Evolutionary conservation across 2,329 filamentous ascomycete genomes (phyloP).

Genomic region (Neurospora sp.): DNA sequence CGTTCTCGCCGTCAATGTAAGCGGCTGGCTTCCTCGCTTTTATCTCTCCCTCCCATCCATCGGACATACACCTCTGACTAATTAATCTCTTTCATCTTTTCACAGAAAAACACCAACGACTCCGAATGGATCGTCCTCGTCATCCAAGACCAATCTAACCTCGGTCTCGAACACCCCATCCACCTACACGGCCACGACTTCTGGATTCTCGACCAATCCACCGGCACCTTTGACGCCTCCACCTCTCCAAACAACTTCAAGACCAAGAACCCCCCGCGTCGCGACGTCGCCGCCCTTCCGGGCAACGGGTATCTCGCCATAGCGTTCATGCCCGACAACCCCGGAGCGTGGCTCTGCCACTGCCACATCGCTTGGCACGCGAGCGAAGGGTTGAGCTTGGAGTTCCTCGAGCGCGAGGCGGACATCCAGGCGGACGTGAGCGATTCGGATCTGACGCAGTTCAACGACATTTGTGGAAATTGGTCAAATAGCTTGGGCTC

Average conservation of each 20-base stretch:
- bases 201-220: conserved; percentile 25
- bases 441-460: background rate
- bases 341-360: conserved; percentile 38
- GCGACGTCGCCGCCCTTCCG: conserved; percentile 38
- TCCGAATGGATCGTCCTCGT: conserved; percentile 26
- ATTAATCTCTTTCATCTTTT: background rate
- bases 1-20: conserved; percentile 19
- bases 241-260: conserved; percentile 23
- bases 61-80: background rate
- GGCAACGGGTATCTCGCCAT: conserved; percentile 36
- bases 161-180: conserved; percentile 25
- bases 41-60: background rate
- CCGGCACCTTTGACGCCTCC: conserved; percentile 20
- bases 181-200: conserved; percentile 37
- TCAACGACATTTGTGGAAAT: conserved; percentile 3
- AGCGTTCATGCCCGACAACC: conserved; percentile 42
- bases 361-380: conserved; percentile 43
- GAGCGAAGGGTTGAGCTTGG: conserved; percentile 36
- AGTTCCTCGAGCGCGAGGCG: conserved; percentile 34
- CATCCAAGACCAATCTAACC: background rate
- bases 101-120: conserved; percentile 8
- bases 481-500: conserved; percentile 3
- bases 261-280: conserved; percentile 33
- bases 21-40: background rate
- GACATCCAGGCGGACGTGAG: conserved; percentile 5